phyloP scores from a whole-genome alignment of 345 rosid species.

The Linum tenue region DNA sequence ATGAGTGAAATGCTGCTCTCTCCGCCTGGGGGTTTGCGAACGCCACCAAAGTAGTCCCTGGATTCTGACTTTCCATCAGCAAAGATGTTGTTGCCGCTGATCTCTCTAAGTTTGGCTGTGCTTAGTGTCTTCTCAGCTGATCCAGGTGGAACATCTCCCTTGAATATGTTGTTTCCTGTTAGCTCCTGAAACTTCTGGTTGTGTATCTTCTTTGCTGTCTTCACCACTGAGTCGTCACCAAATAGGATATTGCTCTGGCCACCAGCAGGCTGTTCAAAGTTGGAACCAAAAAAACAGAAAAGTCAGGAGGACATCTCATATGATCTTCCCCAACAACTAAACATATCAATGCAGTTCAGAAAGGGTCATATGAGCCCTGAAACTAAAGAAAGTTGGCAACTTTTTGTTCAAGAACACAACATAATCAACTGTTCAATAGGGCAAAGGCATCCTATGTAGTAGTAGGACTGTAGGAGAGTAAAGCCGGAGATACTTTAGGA shows the following conservation, averaged over 20 bases:
- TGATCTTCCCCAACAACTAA: background rate
- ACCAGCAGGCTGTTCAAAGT: slow-evolving; percentile 51
- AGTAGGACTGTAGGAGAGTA: background rate
- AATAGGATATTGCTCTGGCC: slow-evolving; percentile 65
- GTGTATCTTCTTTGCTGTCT: slow-evolving; percentile 19
- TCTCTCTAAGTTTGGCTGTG: slow-evolving; percentile 19
- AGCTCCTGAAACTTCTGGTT: slow-evolving; percentile 24
- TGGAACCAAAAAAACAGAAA: slow-evolving; percentile 1
- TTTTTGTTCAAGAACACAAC: background rate
- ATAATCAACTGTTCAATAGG: too few species aligned
- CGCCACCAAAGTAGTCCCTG: slow-evolving; percentile 22
- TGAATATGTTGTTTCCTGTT: slow-evolving; percentile 22
- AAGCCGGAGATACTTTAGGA: background rate
- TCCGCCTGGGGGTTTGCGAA: slow-evolving; percentile 23
- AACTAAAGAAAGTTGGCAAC: background rate
- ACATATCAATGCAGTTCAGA: background rate
- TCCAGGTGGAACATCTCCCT: slow-evolving; percentile 22
- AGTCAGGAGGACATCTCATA: background rate
- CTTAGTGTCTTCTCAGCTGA: slow-evolving; percentile 19
- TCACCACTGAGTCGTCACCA: slow-evolving; percentile 42
- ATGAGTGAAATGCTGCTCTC: slow-evolving; percentile 20
- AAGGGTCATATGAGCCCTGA: slow-evolving; percentile 1
- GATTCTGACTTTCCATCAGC: slow-evolving; percentile 20
- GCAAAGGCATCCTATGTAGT: background rate
- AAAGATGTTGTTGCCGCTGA: slow-evolving; percentile 23